Evolutionary conservation across 768 basidiomycete genomes (phyloP).

Genomic region (Mycena galopus): DNA sequence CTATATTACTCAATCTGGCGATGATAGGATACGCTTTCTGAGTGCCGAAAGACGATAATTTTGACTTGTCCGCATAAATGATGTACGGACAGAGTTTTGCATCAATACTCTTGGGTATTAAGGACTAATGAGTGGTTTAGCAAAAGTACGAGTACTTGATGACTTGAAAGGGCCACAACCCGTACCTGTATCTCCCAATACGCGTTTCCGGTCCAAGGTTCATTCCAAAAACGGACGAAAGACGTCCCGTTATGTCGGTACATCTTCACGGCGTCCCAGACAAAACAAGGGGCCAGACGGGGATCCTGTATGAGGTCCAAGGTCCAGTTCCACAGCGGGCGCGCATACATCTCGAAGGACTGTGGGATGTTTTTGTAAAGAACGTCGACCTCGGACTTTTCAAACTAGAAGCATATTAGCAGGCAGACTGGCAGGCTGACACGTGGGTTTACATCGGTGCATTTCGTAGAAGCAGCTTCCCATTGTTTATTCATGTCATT

Average conservation of each 20-base stretch:
- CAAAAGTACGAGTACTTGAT: too few species aligned
- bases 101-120: too few species aligned
- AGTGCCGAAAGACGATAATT: constrained; percentile 53
- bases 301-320: background rate
- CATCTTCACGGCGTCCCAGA: background rate
- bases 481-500: background rate
- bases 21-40: constrained; percentile 55
- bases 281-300: background rate
- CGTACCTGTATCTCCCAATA: background rate
- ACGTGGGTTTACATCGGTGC: background rate
- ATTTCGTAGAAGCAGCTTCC: background rate
- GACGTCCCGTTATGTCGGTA: background rate
- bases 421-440: too few species aligned
- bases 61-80: constrained; percentile 57
- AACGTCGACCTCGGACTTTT: background rate
- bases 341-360: background rate
- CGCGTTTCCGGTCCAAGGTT: background rate
- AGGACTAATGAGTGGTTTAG: too few species aligned
- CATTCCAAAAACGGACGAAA: background rate
- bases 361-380: background rate
- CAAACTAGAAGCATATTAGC: background rate
- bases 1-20: constrained; percentile 49
- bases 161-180: too few species aligned
- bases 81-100: constrained; percentile 48
- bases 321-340: background rate